Evolutionary conservation across 306 rosid species (phyloP).

Genomic region (Vigna radiata): DNA sequence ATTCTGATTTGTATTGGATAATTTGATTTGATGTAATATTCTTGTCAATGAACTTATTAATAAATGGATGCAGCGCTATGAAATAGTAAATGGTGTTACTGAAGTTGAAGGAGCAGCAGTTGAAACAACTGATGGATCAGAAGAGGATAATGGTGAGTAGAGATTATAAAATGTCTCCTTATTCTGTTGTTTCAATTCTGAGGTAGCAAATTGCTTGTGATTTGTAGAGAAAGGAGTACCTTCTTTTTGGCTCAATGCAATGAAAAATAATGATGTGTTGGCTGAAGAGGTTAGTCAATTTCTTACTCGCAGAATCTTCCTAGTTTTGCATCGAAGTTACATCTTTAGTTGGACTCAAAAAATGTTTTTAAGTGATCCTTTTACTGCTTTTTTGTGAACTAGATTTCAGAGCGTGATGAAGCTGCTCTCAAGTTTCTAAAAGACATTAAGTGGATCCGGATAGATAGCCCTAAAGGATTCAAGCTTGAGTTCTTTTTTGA

Average conservation of each 20-base stretch:
- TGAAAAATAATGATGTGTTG: conserved; percentile 87
- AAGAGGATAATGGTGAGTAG: conserved; percentile 72
- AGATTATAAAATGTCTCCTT: not conserved
- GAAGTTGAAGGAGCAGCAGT: conserved; percentile 68
- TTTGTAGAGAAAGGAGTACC: conserved; percentile 81
- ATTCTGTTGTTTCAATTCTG: conserved; percentile 16
- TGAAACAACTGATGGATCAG: conserved; percentile 54
- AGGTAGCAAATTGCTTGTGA: conserved; percentile 27
- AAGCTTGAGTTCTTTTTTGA: conserved; percentile 84
- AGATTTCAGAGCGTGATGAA: conserved; percentile 94
- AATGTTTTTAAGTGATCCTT: not conserved
- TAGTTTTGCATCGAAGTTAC: not conserved
- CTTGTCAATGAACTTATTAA: not conserved
- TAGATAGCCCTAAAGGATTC: conserved; percentile 86
- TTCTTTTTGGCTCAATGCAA: conserved; percentile 85
- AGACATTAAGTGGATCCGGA: conserved; percentile 86
- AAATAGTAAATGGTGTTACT: conserved; percentile 73
- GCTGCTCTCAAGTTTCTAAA: conserved; percentile 78
- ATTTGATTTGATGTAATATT: not conserved
- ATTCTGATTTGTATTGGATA: not conserved
- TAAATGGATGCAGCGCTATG: conserved; percentile 66
- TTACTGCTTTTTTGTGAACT: not conserved
- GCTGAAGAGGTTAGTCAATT: conserved; percentile 76
- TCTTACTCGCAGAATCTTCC: not conserved
- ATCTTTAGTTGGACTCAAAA: conserved; percentile 5